Base-by-base conservation (phyloP, 2,329 filamentous ascomycete genomes). In the Amylocarpus encephaloides region DNA sequence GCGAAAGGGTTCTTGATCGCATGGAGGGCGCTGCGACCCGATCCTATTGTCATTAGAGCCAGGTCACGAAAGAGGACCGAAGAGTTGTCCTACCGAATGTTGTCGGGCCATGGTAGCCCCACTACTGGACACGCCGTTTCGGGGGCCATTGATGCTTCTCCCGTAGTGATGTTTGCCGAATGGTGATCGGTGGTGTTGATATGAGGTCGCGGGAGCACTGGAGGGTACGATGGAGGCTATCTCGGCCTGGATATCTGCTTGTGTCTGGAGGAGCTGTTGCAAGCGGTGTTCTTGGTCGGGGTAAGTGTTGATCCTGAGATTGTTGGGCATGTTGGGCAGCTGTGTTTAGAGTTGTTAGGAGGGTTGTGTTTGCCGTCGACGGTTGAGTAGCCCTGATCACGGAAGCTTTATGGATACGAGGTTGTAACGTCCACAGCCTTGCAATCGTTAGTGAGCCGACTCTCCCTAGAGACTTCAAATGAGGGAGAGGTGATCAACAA, bases 21-120 rank as follows among this genome's bases (percentile, higher is more conserved):
- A 48, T 52, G n/a, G 43, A 32, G 13, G 57, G 51, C n/a, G 52
- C 44, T 43, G 59, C 57, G 9, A 50, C 58, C 39, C 60, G 57
- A 39, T 63, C 62, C 62, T 65, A 57, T 46, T 53, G 46, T 48
- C 19, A 54, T 63, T 62, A 60, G 59, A 61, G 43, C 39, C 46
- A 50, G 48, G 26, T 49, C 18, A 54, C 46, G 29, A 54, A 18
- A 32, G 15, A 36, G 44, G 49, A 44, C 50, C 52, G 43, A 48
- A 48, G 46, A 49, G 46, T 39, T 43, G 44, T 62, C 59, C 55
- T 63, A 64, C 60, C 48, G 59, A 62, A 18, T 47, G 52, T 36
- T 61, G 54, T 35, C 60, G 54, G 30, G 59, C 54, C 58, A 62
- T 64, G 48, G 57, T 50, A 19, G 57, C 48, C 46, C 63, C 63